Base-by-base conservation (phyloP, 352 stramenopile genomes). In the Albugo candida region DNA sequence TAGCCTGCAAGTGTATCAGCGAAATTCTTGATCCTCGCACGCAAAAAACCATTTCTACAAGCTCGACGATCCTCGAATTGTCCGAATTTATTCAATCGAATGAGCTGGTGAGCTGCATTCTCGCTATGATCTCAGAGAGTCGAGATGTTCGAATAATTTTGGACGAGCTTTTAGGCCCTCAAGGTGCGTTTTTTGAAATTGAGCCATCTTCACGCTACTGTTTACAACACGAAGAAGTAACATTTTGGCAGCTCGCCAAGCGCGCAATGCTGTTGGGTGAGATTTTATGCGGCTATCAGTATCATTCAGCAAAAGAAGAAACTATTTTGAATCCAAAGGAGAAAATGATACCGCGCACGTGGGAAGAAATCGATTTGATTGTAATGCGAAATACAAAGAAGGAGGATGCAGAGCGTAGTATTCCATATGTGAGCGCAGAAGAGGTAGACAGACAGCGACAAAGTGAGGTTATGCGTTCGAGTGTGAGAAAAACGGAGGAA, bases 41-140 rank as follows among this genome's bases (percentile, higher is more conserved):
- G 20, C 79, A 88, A 51, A 70, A 70, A 11, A 82, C 83, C 1
- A 87, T 92, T 35, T 74, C 72, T 2, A 81, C 63, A 6, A 85
- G 71, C 47, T 53, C 55, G 18, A 81, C 67, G 0, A 86, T 92
- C 17, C 55, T 82, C n/a, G 60, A 62, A 21, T 62, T 83, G 3
- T 87, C 72, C 0, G 76, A 88, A 18, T 93, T 92, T 49, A 84
- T 93, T 41, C 78, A 91, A 60, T 92, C 79, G 13, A 94, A 92
- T 43, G 71, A 92, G 44, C 62, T 92, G 11, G 65, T 92, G n/a
- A 81, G 64, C 20, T 79, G 70, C 11, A 83, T 88, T 11, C 61
- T 94, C 17, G 82, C 82, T 0, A 88, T 92, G 72, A 85, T 94
- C 21, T 74, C 78, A 0, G 82, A 94, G 50, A 85, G 77, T 38